A percentile compares a stretch with the other conserved stretches of the same genome.
Evolutionary conservation across 1,139 yeast species (phyloP).

Genomic region (Eremothecium gossypii): DNA sequence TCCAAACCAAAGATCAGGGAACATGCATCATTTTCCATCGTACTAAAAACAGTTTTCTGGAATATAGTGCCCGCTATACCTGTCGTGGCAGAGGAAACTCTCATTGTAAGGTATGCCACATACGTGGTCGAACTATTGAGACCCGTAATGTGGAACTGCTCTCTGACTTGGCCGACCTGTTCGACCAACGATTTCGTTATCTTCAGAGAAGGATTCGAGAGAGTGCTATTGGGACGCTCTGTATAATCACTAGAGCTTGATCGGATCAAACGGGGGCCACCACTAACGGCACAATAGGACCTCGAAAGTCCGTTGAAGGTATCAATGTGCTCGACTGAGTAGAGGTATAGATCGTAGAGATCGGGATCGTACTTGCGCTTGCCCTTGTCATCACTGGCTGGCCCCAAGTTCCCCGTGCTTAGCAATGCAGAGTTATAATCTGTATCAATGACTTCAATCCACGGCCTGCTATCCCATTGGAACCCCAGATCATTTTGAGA

Average conservation of each 20-base stretch:
- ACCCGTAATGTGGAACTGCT: constrained; percentile 54
- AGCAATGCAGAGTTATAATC: constrained; percentile 66
- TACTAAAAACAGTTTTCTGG: constrained; percentile 48
- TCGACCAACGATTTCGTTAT: constrained; percentile 36
- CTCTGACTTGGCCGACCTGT: constrained; percentile 42
- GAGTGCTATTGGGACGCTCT: constrained; percentile 7
- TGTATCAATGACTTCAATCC: constrained; percentile 59
- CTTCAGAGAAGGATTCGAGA: constrained; percentile 9
- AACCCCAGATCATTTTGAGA: constrained; percentile 58
- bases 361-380: constrained; percentile 7
- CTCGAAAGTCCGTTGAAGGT: constrained; percentile 34
- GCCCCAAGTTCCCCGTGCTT: constrained; percentile 48
- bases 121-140: constrained; percentile 57
- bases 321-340: constrained; percentile 35
- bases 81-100: constrained; percentile 10
- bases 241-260: constrained; percentile 9
- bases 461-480: constrained; percentile 57
- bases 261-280: constrained; percentile 31
- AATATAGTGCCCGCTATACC: constrained; percentile 61
- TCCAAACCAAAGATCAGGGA: constrained; percentile 63
- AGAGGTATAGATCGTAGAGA: constrained; percentile 40
- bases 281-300: constrained; percentile 68
- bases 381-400: background rate
- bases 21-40: constrained; percentile 53
- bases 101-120: constrained; percentile 52